These are phyloP conservation scores for Linum trigynum DNA, from an alignment of 345 rosid species.

Conservation along the genomic window DNA sequence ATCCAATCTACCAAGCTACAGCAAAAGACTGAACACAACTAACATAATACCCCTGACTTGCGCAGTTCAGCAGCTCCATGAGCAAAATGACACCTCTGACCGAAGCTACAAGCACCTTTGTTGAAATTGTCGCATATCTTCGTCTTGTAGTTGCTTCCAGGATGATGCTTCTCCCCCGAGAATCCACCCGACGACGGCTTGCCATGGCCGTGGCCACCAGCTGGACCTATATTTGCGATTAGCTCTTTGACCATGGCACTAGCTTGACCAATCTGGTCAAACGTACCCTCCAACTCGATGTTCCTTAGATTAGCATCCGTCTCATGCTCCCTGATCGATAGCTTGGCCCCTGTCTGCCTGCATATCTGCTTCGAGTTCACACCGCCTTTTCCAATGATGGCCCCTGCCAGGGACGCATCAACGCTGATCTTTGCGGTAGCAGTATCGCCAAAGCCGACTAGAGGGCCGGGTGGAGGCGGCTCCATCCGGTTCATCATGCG, in stretches of 20 bases:
- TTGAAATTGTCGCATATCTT: conserved; percentile 72
- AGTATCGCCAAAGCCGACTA: conserved; percentile 65
- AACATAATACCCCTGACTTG: conserved; percentile 12
- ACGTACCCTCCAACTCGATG: conserved; percentile 77
- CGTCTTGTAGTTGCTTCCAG: conserved; percentile 61
- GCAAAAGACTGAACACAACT: background rate
- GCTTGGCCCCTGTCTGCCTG: conserved; percentile 67
- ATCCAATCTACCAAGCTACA: no score
- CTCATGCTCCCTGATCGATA: conserved; percentile 69
- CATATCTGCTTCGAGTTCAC: conserved; percentile 67
- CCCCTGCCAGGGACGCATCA: conserved; percentile 77
- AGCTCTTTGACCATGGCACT: conserved; percentile 71
- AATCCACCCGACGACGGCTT: conserved; percentile 15
- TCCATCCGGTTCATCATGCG: conserved; percentile 37
- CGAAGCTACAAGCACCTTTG: conserved; percentile 78
- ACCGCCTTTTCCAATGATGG: conserved; percentile 81
- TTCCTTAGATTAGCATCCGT: conserved; percentile 50
- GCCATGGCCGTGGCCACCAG: conserved; percentile 13
- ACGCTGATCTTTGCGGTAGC: conserved; percentile 80
- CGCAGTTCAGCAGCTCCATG: conserved; percentile 78
- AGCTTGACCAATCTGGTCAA: conserved; percentile 78
- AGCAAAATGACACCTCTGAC: conserved; percentile 88
- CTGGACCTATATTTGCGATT: conserved; percentile 40
- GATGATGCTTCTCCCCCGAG: conserved; percentile 32
- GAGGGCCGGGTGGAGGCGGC: conserved; percentile 34